phyloP scores from a whole-genome alignment of 768 basidiomycete species.

The Lactarius evosmus region DNA sequence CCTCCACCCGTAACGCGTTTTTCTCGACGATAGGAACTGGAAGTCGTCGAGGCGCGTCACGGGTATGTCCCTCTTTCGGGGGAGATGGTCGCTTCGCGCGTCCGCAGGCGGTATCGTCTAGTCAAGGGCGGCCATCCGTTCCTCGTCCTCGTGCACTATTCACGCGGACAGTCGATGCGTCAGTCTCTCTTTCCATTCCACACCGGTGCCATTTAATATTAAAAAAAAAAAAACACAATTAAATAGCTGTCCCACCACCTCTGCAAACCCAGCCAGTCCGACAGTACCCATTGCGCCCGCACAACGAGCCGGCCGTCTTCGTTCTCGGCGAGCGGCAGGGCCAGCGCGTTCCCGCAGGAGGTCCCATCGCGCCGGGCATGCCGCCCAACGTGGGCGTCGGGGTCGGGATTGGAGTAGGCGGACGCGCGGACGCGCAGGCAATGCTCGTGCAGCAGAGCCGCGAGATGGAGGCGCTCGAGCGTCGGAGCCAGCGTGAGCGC shows the following conservation, averaged over 20 bases:
- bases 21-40: slow-evolving; percentile 57
- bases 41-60: slow-evolving; percentile 67
- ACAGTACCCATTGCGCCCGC: slow-evolving; percentile 62
- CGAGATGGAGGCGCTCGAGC: slow-evolving; percentile 69
- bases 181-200: slow-evolving; percentile 34
- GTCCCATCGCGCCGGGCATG: slow-evolving; percentile 12
- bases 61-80: slow-evolving; percentile 69
- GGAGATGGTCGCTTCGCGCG: slow-evolving; percentile 62
- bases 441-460: slow-evolving; percentile 72
- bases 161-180: slow-evolving; percentile 61
- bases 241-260: slow-evolving; percentile 55
- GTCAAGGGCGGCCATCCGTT: slow-evolving; percentile 68
- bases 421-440: slow-evolving; percentile 45
- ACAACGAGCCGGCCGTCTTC: slow-evolving; percentile 65
- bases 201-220: not conserved
- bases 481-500: slow-evolving; percentile 41
- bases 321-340: slow-evolving; percentile 72
- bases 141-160: slow-evolving; percentile 75
- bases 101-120: slow-evolving; percentile 70
- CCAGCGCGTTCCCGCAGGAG: slow-evolving; percentile 47
- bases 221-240: too few relatives aligned
- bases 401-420: slow-evolving; percentile 16
- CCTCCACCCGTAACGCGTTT: slow-evolving; percentile 15
- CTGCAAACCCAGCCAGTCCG: slow-evolving; percentile 62
- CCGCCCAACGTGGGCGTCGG: slow-evolving; percentile 16